Conservation (phyloP, 2,329 filamentous ascomycete species). For the Colletotrichum camelliae region DNA sequence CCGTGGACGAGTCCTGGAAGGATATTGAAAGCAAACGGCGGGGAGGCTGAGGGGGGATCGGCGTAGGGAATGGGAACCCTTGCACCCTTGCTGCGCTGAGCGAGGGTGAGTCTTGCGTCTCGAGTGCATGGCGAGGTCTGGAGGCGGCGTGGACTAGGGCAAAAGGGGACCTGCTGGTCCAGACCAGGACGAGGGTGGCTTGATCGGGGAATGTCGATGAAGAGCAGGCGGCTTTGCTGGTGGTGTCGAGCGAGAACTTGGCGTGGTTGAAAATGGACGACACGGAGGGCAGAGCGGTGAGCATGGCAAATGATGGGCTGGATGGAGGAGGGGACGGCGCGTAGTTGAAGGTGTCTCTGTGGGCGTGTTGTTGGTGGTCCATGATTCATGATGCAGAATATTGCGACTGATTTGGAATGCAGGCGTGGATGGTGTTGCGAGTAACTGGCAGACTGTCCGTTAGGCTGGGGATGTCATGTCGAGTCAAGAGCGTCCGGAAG, state of each 20-base stretch:
- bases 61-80: constrained; percentile 2
- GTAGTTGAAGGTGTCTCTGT: background rate
- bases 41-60: constrained; percentile 13
- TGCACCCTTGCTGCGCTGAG: background rate
- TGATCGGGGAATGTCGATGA: constrained; percentile 7
- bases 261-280: background rate
- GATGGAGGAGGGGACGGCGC: background rate
- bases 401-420: constrained; percentile 10
- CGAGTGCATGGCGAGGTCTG: background rate
- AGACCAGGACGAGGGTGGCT: background rate
- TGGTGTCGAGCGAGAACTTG: background rate
- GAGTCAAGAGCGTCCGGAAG: background rate
- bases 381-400: constrained; percentile 12
- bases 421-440: background rate
- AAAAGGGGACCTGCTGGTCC: background rate
- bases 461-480: background rate
- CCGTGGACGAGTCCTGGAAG: background rate
- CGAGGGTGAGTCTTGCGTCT: background rate
- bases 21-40: constrained; percentile 4
- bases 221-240: background rate
- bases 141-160: background rate
- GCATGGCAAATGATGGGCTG: background rate
- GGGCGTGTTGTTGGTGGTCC: background rate
- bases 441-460: background rate
- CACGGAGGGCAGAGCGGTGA: constrained; percentile 2